Evolutionary conservation across 2,329 filamentous ascomycete genomes (phyloP), one percentile per base, ranked within the genome.

Genomic region (Dactylonectria estremocensis): DNA sequence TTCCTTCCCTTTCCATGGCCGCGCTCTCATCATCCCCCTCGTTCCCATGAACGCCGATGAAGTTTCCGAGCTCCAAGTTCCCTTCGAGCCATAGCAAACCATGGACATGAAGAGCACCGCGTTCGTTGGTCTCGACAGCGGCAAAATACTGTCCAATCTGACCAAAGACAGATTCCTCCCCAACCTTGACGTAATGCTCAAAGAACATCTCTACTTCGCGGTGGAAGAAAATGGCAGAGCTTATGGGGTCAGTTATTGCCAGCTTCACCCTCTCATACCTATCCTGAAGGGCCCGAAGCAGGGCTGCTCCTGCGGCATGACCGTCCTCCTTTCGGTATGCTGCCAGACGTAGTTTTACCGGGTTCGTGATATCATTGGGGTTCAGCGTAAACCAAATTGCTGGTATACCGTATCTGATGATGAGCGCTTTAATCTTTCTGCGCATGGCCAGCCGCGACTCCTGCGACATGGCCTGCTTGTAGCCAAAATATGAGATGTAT

Each of bases 381-480:
- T 66, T 69, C 16, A 69, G 10, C 18, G 64, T 69, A 28, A 64
- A 61, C 56, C 64, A 67, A 46, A 69, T 67, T 7, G 59, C 64
- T 13, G 60, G 64, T 4, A 59, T 56, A n/a, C 52, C 46, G n/a
- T 64, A 54, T 11, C 60, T 28, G 10, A 69, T 58, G 18, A 69
- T 67, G 3, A 66, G 45, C 2, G 64, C 5, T 33, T 60, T 58
- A 10, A 69, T 64, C 59, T 69, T 66, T 13, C 43, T 37, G 5
- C 46, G 55, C 43, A 67, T 62, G 5, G 33, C 33, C 9, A 67
- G 54, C 22, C 48, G 54, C 14, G 46, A 46, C 40, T 67, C 59
- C 53, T 48, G 22, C 6, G 48, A 67, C 31, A 67, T 24, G 24
- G 24, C 24, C 24, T 28, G 24, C 28, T 43, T 48, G 40, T 60